These are phyloP conservation scores for Hanseniaspora valbyensis DNA, from an alignment of 805 yeast species.

Conservation along the genomic window DNA sequence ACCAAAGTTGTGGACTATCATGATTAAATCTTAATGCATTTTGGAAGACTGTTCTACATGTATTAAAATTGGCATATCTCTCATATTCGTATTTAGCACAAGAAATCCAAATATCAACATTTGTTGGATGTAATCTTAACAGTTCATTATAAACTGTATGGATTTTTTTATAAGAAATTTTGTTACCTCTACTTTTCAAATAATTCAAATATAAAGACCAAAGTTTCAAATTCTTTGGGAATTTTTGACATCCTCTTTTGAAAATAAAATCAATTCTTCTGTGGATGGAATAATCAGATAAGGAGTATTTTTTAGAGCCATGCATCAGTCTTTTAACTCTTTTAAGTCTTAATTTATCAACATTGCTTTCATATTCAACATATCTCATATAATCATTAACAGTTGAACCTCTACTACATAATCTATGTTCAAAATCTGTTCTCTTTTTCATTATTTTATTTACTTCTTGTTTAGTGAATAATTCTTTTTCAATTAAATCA, in stretches of 20 bases:
- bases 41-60: constrained; percentile 78
- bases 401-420: constrained; percentile 71
- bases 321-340: constrained; percentile 52
- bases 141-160: constrained; percentile 68
- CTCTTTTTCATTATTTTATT: constrained; percentile 79
- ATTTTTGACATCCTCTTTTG: constrained; percentile 70
- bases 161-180: constrained; percentile 59
- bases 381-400: constrained; percentile 69
- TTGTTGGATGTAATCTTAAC: constrained; percentile 80
- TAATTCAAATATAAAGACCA: constrained; percentile 71
- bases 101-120: constrained; percentile 81
- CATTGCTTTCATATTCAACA: constrained; percentile 64
- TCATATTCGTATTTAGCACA: constrained; percentile 94
- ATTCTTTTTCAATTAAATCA: constrained; percentile 68
- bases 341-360: constrained; percentile 67
- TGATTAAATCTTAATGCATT: constrained; percentile 75
- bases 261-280: constrained; percentile 71
- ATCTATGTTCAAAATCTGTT: constrained; percentile 89
- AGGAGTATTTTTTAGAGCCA: constrained; percentile 47
- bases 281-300: constrained; percentile 80
- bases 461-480: constrained; percentile 74
- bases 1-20: constrained; percentile 63
- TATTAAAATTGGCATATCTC: constrained; percentile 73
- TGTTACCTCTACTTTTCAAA: constrained; percentile 40
- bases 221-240: constrained; percentile 61